Percentiles rank a stretch among this genome's conserved stretches.
Evolutionary conservation across 805 yeast species (phyloP).

Genomic region (Kodamaea sagamina): DNA sequence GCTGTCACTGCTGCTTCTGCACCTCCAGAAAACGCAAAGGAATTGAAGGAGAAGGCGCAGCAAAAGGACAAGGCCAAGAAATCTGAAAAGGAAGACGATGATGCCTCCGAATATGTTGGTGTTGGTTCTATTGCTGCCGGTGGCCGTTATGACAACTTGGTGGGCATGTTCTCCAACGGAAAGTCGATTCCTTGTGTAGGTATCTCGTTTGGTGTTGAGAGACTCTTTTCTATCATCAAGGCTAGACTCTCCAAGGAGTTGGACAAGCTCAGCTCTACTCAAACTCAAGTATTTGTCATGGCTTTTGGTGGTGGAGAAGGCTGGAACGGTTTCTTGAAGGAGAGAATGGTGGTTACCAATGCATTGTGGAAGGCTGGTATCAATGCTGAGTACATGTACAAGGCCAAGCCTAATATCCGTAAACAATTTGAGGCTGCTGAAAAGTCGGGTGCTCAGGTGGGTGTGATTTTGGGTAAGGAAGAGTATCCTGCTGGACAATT

Average conservation of each 20-base stretch:
- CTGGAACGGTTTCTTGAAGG: conserved; percentile 90
- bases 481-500: conserved; percentile 80
- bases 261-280: conserved; percentile 71
- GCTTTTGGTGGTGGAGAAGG: conserved; percentile 98
- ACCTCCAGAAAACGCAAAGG: conserved; percentile 83
- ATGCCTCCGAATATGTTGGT: conserved; percentile 95
- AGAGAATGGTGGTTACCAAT: conserved; percentile 86
- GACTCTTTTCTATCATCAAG: conserved; percentile 86
- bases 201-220: conserved; percentile 94
- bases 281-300: conserved; percentile 94
- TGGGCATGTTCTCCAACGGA: conserved; percentile 93
- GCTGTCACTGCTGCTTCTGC: conserved; percentile 95
- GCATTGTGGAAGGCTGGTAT: conserved; percentile 85
- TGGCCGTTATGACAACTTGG: conserved; percentile 95
- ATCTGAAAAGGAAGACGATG: conserved; percentile 63
- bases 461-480: conserved; percentile 94
- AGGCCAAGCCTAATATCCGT: conserved; percentile 89
- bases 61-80: conserved; percentile 32
- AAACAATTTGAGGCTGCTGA: conserved; percentile 98
- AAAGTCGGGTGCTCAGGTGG: conserved; percentile 84
- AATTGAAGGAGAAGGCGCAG: conserved; percentile 52
- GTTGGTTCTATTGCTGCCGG: conserved; percentile 99
- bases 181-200: conserved; percentile 97
- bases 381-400: conserved; percentile 88
- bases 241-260: conserved; percentile 62